Percentiles rank a stretch among this genome's conserved stretches.
Conservation (phyloP, 2,329 filamentous ascomycete genomes). For the Lachnellula occidentalis region DNA sequence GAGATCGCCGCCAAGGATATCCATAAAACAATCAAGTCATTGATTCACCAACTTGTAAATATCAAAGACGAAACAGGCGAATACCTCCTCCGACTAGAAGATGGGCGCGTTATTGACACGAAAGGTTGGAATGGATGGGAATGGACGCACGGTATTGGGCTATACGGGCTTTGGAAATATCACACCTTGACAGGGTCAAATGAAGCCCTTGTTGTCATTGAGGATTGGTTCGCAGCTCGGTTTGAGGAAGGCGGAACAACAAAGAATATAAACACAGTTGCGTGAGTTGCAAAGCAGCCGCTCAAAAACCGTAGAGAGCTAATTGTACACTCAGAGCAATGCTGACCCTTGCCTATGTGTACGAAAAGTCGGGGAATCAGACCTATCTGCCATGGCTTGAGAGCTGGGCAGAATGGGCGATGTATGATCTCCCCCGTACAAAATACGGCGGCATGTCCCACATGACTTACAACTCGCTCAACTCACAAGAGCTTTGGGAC, state of each 20-base stretch:
- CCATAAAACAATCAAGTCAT: conserved; percentile 6
- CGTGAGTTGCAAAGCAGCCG: conserved; percentile 25
- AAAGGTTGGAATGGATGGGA: conserved; percentile 84
- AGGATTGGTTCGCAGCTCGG: conserved; percentile 69
- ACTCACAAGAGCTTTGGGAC: conserved; percentile 75
- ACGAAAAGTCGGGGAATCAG: conserved; percentile 64
- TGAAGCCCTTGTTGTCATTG: conserved; percentile 58
- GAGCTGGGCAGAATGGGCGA: conserved; percentile 76
- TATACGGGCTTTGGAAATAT: conserved; percentile 80
- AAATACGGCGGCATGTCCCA: conserved; percentile 50
- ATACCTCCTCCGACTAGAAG: conserved; percentile 64
- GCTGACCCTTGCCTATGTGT: conserved; percentile 70
- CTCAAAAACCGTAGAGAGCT: no score
- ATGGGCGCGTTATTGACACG: conserved; percentile 64
- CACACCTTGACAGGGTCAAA: conserved; percentile 64
- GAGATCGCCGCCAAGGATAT: conserved; percentile 3
- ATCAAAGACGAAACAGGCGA: conserved; percentile 71
- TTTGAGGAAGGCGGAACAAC: conserved; percentile 49
- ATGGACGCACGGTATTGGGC: conserved; percentile 74
- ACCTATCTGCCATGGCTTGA: conserved; percentile 74
- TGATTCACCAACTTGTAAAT: conserved; percentile 50
- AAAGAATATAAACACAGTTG: conserved; percentile 85
- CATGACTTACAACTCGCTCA: conserved; percentile 39
- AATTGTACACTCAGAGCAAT: conserved; percentile 42
- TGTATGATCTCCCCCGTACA: conserved; percentile 67